Evolutionary conservation across 176 grass and related monocot genomes (phyloP).

Genomic region (Cenchrus americanus): DNA sequence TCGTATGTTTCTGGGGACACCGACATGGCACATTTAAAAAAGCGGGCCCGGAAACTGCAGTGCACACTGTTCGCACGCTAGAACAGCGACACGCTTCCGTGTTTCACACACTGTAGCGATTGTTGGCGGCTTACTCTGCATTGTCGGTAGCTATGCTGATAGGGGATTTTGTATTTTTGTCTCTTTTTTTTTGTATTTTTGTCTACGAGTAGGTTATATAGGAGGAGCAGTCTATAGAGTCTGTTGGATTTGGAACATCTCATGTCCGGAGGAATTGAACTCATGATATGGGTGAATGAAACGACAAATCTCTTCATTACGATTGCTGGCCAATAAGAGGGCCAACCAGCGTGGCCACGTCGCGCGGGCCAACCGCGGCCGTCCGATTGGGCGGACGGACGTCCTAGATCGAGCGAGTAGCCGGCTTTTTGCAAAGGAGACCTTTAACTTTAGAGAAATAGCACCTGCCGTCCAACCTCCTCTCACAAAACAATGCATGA

Average conservation of each 20-base stretch:
- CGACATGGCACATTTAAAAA: slow-evolving; percentile 1
- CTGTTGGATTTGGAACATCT: background rate
- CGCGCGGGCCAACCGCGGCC: too few relatives aligned
- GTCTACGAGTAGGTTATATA: slow-evolving; percentile 5
- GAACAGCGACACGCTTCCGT: slow-evolving; percentile 36
- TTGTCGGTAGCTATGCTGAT: slow-evolving; percentile 20
- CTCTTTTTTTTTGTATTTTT: slow-evolving; percentile 26
- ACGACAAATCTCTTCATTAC: too few relatives aligned
- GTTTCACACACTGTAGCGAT: slow-evolving; percentile 35
- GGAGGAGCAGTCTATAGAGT: background rate
- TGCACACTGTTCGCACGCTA: background rate
- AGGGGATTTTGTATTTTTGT: slow-evolving; percentile 24
- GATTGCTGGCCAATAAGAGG: too few relatives aligned
- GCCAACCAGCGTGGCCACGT: too few relatives aligned
- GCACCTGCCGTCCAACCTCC: too few relatives aligned
- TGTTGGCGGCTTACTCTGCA: slow-evolving; percentile 6
- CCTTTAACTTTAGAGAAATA: too few relatives aligned
- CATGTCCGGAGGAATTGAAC: background rate
- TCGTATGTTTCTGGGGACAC: slow-evolving; percentile 19
- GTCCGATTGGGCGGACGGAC: too few relatives aligned
- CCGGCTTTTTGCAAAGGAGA: too few relatives aligned
- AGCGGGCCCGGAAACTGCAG: background rate
- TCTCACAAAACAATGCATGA: too few relatives aligned
- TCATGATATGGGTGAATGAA: background rate
- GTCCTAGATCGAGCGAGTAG: too few relatives aligned